Evolutionary conservation across 768 basidiomycete species (phyloP), one percentile per base, ranked within the genome.

Genomic region (Amanita thiersii): DNA sequence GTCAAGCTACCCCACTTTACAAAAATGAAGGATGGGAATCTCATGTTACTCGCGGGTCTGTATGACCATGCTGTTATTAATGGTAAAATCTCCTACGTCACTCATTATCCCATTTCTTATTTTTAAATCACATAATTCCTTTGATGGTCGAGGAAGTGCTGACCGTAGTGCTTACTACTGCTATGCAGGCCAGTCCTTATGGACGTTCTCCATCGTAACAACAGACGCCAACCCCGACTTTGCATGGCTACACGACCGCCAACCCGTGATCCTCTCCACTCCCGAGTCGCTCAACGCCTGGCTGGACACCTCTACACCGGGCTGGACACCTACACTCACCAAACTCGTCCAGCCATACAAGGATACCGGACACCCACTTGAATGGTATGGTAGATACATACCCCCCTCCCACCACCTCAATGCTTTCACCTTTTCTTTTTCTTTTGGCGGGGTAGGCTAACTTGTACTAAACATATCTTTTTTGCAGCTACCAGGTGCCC

Each of bases 141-240:
- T n/a, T n/a, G n/a, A n/a, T n/a, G n/a, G n/a, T n/a, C n/a, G n/a
- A n/a, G n/a, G n/a, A n/a, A n/a, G n/a, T n/a, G n/a, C n/a, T n/a
- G n/a, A n/a, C n/a, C n/a, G n/a, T n/a, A n/a, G n/a, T n/a, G n/a
- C 20, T 35, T 19, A 10, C 10, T 39, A 29, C 18, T 23, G 9
- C 24, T 14, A 19, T 28, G 2, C 50, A 85, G 82, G 73, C 2
- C 63, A 69, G 45, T 69, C 63, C 0, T 61, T 87, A 1, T 87
- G 80, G 70, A 85, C 89, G 0, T 97, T 89, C 55, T 81, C 87
- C 0, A 88, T 98, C 41, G 80, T 98, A 35, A 99, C 94, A 1
- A 91, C 90, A 1, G 57, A 73, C 23, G 75, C 87, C 33, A 73
- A 75, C 55, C 74, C 74, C 42, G 73, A 79, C 4, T 68, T 91